Percentiles rank a stretch among this genome's conserved stretches.
These are phyloP conservation scores for Copromyces sp. DNA, from an alignment of 495 filamentous ascomycete species.

Conservation along the genomic window DNA sequence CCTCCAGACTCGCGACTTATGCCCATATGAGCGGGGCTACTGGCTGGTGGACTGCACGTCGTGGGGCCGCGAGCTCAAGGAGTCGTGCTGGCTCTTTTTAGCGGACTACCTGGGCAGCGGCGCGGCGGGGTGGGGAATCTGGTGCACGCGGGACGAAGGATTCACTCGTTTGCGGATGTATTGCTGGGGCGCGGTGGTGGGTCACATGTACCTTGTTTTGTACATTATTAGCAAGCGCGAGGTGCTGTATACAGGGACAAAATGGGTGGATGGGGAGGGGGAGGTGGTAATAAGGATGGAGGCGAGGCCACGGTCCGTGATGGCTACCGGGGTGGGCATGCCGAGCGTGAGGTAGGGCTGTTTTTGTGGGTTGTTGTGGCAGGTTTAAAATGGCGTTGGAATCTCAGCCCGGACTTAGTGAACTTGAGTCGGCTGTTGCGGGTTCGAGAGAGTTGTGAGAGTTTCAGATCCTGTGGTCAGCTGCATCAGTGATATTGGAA, in stretches of 20 bases:
- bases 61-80: constrained; percentile 31
- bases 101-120: constrained; percentile 46
- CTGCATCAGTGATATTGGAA: not conserved
- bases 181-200: constrained; percentile 54
- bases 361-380: not conserved
- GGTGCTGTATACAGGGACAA: constrained; percentile 40
- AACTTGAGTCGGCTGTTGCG: not conserved
- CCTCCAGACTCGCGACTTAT: constrained; percentile 38
- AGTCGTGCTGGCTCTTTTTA: constrained; percentile 53
- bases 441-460: not conserved
- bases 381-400: not conserved
- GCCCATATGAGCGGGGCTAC: constrained; percentile 54
- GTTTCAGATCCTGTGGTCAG: not conserved
- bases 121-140: constrained; percentile 58
- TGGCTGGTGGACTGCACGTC: constrained; percentile 48
- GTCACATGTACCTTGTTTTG: constrained; percentile 54
- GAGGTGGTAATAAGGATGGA: constrained; percentile 36
- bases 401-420: not conserved
- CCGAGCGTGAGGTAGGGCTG: not conserved
- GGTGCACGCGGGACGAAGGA: constrained; percentile 25
- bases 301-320: constrained; percentile 1
- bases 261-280: constrained; percentile 51
- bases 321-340: not conserved
- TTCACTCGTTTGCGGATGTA: constrained; percentile 43
- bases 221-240: constrained; percentile 52